Evolutionary conservation across 2,329 filamentous ascomycete species (phyloP).

Genomic region (Canariomyces notabilis): DNA sequence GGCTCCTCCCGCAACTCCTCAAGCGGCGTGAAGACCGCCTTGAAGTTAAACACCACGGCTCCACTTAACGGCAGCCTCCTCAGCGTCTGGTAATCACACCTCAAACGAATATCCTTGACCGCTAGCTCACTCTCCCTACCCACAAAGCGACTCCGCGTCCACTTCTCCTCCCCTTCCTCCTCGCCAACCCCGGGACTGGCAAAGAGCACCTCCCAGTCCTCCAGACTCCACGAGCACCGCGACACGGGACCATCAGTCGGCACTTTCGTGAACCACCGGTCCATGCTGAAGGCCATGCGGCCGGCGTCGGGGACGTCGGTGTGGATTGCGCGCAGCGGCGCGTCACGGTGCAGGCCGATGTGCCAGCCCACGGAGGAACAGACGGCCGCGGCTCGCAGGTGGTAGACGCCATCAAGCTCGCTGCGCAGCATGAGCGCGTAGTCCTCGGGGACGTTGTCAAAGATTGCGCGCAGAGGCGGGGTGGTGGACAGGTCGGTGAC

Average conservation of each 20-base stretch:
- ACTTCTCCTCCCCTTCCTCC: slow-evolving; percentile 56
- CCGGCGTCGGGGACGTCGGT: slow-evolving; percentile 70
- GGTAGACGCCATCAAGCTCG: slow-evolving; percentile 65
- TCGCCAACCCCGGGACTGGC: slow-evolving; percentile 61
- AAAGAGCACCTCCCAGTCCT: slow-evolving; percentile 69
- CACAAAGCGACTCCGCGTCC: slow-evolving; percentile 54
- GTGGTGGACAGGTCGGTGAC: slow-evolving; percentile 55
- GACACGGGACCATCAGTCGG: slow-evolving; percentile 71
- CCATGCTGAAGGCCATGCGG: slow-evolving; percentile 86
- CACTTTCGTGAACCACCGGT: slow-evolving; percentile 78
- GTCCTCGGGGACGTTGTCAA: slow-evolving; percentile 79
- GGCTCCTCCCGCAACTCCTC: slow-evolving; percentile 65
- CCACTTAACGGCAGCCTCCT: slow-evolving; percentile 72
- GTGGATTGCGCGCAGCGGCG: slow-evolving; percentile 67
- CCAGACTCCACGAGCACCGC: slow-evolving; percentile 78
- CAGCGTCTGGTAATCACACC: slow-evolving; percentile 86
- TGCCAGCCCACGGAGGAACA: slow-evolving; percentile 82
- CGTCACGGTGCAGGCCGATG: slow-evolving; percentile 66
- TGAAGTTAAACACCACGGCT: slow-evolving; percentile 81
- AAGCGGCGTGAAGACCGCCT: slow-evolving; percentile 74
- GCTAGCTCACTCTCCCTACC: slow-evolving; percentile 40
- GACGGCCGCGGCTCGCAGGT: slow-evolving; percentile 69
- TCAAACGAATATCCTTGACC: slow-evolving; percentile 58
- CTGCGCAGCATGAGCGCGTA: slow-evolving; percentile 73
- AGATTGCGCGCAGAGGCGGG: slow-evolving; percentile 63